Base-by-base conservation (phyloP, 495 filamentous ascomycete species). In the Glonium stellatum region DNA sequence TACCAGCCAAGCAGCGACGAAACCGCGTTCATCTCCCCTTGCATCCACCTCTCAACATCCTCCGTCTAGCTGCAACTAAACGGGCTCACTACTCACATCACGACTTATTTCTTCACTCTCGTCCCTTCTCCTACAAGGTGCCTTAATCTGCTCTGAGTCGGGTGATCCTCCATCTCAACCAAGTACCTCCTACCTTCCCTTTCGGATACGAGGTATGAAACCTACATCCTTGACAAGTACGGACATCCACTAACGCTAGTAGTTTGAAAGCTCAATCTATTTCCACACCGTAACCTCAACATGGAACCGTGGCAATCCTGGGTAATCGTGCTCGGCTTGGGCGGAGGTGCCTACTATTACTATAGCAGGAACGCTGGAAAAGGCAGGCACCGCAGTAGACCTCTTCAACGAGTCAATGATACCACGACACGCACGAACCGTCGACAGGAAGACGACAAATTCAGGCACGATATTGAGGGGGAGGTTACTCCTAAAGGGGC, bases 261-360 rank as follows among this genome's bases (percentile, higher is more conserved):
- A 18, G 12, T 13, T 44, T 15, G 3, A 44, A 44, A 44, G 13
- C 12, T 44, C 10, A 44, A 18, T 18, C 4, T 11, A 15, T 1
- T 44, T 11, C 13, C 4, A 15, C 39, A 4, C 39, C 13, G 4
- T 1, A 18, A 52, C n/a, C 44, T 47, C 37, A 60, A 21, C 34
- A 67, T 67, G 65, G 65, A 67, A 15, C 62, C 65, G 11, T 67
- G 62, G 62, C 58, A 65, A 44, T 65, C 62, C 39, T 67, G 65
- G 65, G 36, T 53, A 25, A 39, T 61, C 21, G 39, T 67, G 19
- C 10, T 63, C n/a, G 21, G 18, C 25, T 34, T 68, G 21, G 49
- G 23, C 10, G 49, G 46, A 18, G 58, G 63, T 10, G 58, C 54
- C 36, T 54, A 34, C 39, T 66, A 49, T 41, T 65, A 54, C 23